Evolutionary conservation across 192 early-diverging fungal species (phyloP), one percentile per base, ranked within the genome.

Genomic region (Coemansia sp.): DNA sequence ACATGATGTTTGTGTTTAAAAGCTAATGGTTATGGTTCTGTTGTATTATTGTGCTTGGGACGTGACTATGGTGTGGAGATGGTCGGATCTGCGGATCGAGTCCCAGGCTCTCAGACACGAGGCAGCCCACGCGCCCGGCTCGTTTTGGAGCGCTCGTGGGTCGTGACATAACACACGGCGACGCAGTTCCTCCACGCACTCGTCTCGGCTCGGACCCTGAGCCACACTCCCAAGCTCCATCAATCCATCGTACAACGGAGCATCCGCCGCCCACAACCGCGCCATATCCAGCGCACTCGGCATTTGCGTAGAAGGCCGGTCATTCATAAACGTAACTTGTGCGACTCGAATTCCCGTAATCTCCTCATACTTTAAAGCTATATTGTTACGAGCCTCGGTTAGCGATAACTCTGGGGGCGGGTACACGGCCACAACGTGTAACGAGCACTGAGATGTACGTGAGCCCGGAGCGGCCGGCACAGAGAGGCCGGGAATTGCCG

Each of bases 81-180:
- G 48, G 26, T 66, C 61, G 4, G 71, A 73, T 11, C 76, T 37
- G 23, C 76, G 71, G 15, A 79, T 74, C 25, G 71, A 73, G 26
- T 74, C 71, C 76, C 76, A 79, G 1, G 71, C 46, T 12, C 64
- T 46, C 5, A 70, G 15, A 36, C 67, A 79, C 15, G 28, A 23
- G 1, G 64, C 50, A 47, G 66, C 31, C 71, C 76, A 74, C 18
- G 38, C 50, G 31, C 70, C 76, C 24, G 61, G 54, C 53, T 44
- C 61, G 58, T 51, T 15, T 36, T 38, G 21, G 31, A 28, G 36
- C 34, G 10, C 18, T 1, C 7, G n/a, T 3, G 47, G 4, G 4
- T 17, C 37, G 5, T 14, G 44, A 2, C 36, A 56, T 14, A 66
- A 15, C 18, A 66, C 47, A 5, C 10, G 18, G 11, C 18, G 44